Evolutionary conservation across 495 filamentous ascomycete species (phyloP).

Genomic region (Durotheca rogersii): DNA sequence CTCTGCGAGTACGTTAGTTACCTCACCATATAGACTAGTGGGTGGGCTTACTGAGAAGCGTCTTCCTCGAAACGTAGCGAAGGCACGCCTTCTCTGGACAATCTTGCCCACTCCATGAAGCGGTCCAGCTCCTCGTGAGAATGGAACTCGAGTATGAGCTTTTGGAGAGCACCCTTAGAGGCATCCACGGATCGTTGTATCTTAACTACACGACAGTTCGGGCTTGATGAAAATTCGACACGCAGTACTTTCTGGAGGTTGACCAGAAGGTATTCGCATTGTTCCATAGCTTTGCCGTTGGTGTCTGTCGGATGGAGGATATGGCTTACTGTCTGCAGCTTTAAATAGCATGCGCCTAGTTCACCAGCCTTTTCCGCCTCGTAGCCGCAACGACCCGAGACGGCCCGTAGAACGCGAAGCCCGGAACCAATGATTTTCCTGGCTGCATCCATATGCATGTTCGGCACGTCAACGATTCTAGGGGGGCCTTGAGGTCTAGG

Average conservation of each 20-base stretch:
- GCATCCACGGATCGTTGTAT: slow-evolving; percentile 1
- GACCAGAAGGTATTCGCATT: slow-evolving; percentile 23
- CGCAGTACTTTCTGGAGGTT: slow-evolving; percentile 4
- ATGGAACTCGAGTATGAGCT: slow-evolving; percentile 26
- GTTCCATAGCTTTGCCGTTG: slow-evolving; percentile 4
- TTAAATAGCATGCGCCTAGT: slow-evolving; percentile 21
- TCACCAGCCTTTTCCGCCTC: not conserved
- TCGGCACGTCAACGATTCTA: not conserved
- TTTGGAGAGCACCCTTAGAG: slow-evolving; percentile 7
- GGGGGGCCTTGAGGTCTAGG: not conserved
- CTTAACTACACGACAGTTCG: slow-evolving; percentile 6
- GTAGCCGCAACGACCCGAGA: slow-evolving; percentile 26
- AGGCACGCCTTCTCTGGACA: not conserved
- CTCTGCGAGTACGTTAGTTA: slow-evolving; percentile 19
- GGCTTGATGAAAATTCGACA: slow-evolving; percentile 1
- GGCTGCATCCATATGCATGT: not conserved
- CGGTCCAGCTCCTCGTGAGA: slow-evolving; percentile 5
- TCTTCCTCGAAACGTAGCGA: not conserved
- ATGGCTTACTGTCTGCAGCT: slow-evolving; percentile 12
- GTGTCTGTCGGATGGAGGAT: slow-evolving; percentile 19
- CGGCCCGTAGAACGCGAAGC: slow-evolving; percentile 23
- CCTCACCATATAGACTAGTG: not conserved
- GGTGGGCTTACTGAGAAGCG: slow-evolving; percentile 12
- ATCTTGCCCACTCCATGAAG: slow-evolving; percentile 24
- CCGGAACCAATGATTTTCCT: slow-evolving; percentile 10